Evolutionary conservation across 768 basidiomycete species (phyloP), one percentile per base, ranked within the genome.

Genomic region (Suillus hirtellus): DNA sequence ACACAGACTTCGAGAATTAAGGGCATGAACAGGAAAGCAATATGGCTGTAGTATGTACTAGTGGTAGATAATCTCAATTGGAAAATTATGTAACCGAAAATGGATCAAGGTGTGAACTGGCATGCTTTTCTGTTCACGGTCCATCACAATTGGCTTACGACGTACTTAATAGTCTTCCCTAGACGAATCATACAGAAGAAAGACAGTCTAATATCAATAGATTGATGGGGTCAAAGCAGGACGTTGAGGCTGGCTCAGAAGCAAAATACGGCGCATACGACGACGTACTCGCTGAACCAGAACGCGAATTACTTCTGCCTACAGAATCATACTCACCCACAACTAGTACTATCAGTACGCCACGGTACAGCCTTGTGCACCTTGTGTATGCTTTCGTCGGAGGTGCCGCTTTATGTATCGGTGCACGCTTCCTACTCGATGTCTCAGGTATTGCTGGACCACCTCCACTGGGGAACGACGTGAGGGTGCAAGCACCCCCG

Each of bases 1-100:
- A 93, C 79, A 70, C 92, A 92, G 54, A 92, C 86, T 77, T 90
- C 88, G 56, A 58, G 56, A 43, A 12, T 58, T 12, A 58, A 31
- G 40, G 56, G 27, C 56, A 58, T 58, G 37, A 88, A 72, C 0
- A 52, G 47, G 4, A 70, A 46, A 19, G 27, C 65, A 10, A 55
- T 40, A 63, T 27, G 15, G 5, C 47, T 24, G 31, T 31, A 5
- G 31, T 31, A 31, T 27, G 27, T 27, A 27, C 27, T 27, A 27
- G 5, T 31, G 31, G 31, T 31, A 31, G 5, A 31, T 31, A 31
- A 31, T 31, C 31, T 31, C 6, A 31, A 31, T 31, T 31, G 31
- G 31, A 31, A 31, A 31, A 5, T 31, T 31, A 31, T 31, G 31
- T 31, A 31, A 31, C 5, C 5, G 31, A 31, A 31, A 31, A 31